phyloP scores from a whole-genome alignment of 192 early-diverging fungal genomes.

The Umbelopsis ramanniana region DNA sequence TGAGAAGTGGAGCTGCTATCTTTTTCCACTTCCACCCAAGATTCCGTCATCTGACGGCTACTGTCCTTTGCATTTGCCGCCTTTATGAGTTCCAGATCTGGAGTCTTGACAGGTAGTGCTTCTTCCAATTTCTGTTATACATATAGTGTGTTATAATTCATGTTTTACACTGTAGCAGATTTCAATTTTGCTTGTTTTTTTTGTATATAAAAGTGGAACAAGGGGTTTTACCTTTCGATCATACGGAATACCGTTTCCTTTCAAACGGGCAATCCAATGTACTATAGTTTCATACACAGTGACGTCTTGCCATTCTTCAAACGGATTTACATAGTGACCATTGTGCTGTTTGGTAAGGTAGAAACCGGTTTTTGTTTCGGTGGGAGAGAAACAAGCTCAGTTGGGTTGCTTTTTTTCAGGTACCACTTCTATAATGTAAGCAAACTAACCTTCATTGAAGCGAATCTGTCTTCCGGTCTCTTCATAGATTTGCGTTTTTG shows the following conservation, averaged over 20 bases:
- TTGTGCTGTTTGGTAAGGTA: constrained; percentile 18
- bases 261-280: constrained; percentile 28
- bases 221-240: not conserved
- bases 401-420: not conserved
- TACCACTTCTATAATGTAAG: not conserved
- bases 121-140: constrained; percentile 25
- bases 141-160: not conserved
- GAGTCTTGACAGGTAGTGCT: constrained; percentile 27
- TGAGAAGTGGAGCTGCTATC: not conserved
- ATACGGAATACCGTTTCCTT: constrained; percentile 36
- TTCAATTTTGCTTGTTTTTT: not conserved
- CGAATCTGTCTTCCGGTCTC: constrained; percentile 35
- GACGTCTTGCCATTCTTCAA: constrained; percentile 55
- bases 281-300: constrained; percentile 30
- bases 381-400: not conserved
- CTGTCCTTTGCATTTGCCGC: not conserved
- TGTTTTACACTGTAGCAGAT: not conserved
- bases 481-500: constrained; percentile 23
- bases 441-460: constrained; percentile 33
- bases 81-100: constrained; percentile 18
- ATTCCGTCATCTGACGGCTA: constrained; percentile 1
- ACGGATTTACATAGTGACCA: constrained; percentile 64
- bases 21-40: constrained; percentile 22
- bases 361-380: constrained; percentile 1
- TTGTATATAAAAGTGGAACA: too few species aligned